Base-by-base conservation (phyloP, 2,329 filamentous ascomycete species). In the Colletotrichum euphorbiae region DNA sequence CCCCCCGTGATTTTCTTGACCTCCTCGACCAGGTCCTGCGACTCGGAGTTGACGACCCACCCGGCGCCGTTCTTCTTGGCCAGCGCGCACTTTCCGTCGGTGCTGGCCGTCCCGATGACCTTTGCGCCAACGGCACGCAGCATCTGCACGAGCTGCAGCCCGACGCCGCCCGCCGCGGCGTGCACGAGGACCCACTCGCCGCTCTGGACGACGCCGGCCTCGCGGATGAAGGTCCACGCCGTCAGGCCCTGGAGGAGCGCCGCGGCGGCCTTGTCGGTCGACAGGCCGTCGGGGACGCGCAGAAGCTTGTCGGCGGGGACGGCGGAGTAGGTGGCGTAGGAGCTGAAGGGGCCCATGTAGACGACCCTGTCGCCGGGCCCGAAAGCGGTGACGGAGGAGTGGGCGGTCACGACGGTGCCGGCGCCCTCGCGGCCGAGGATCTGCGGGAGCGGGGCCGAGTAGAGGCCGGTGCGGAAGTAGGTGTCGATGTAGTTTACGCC, bases 401-500 rank as follows among this genome's bases (percentile, higher is more conserved):
- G 88, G 2, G 87, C 75, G 31, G 90, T 83, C 45, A 90, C 88
- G 71, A 97, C 81, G 45, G 85, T 89, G 69, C 94, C 94, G 66
- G 89, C 86, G 67, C 86, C 92, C 82, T 98, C 94, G 74, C 91
- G 90, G 70, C 94, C 94, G 19, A 95, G 90, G 57, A 90, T 89
- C 73, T 92, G 86, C 4, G 94, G 94, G 73, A 92, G 89, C 0
- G 91, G 85, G 1, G 89, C 82, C 11, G 84, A 82, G 83, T 97
- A 97, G 57, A 97, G 87, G 11, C 94, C 94, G 12, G 87, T 89
- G 77, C 94, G 93, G 86, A 94, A 97, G 81, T 97, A 97, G 43
- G 83, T 97, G 80, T 97, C 94, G 75, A 97, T 97, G 81, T 87
- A 97, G 81, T 97, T 97, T 69, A 97, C 83, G 68, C 94, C 94